These are phyloP conservation scores for Capsicum pubescens DNA, from an alignment of 257 asterid species.

Conservation along the genomic window DNA sequence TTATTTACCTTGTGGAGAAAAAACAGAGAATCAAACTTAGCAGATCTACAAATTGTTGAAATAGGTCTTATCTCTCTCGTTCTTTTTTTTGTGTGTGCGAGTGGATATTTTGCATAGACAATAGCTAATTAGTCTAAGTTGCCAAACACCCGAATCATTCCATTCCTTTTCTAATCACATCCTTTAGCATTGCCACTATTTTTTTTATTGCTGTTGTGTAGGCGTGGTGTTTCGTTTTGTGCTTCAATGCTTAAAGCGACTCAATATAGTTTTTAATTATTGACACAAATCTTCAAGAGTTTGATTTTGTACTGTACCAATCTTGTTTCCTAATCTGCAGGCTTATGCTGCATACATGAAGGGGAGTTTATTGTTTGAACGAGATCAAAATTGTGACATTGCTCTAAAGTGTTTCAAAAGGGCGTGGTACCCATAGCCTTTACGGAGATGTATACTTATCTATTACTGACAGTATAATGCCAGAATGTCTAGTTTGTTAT, in stretches of 20 bases:
- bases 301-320: not conserved
- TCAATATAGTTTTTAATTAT: not conserved
- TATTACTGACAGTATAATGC: not conserved
- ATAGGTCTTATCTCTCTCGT: no score
- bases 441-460: not conserved
- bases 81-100: no score
- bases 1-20: constrained; percentile 15
- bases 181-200: not conserved
- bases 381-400: constrained; percentile 91
- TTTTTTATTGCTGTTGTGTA: not conserved
- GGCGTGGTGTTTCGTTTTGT: not conserved
- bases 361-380: constrained; percentile 88
- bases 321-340: constrained; percentile 49
- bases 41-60: not conserved
- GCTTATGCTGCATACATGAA: constrained; percentile 97
- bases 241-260: not conserved
- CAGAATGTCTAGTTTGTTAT: not conserved
- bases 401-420: constrained; percentile 90
- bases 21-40: not conserved
- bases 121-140: not conserved
- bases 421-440: constrained; percentile 63
- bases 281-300: not conserved
- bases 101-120: constrained; percentile 1
- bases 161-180: not conserved
- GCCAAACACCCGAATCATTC: not conserved